Percentiles rank a stretch among this genome's conserved stretches.
Conservation (phyloP, 2,329 filamentous ascomycete species). For the Botrytis medusae region DNA sequence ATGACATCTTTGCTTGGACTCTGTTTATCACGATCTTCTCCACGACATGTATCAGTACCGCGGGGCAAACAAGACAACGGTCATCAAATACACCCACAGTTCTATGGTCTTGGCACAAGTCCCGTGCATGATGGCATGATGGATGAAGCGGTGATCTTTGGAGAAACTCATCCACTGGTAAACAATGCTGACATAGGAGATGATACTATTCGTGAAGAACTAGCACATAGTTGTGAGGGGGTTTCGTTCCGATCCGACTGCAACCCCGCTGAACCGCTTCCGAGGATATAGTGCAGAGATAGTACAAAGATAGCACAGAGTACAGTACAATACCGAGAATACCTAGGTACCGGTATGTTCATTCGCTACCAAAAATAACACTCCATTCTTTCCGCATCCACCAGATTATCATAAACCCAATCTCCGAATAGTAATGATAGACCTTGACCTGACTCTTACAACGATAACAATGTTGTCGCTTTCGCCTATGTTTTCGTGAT, state of each 20-base stretch:
- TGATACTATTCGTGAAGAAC: neutral
- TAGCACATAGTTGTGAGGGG: neutral
- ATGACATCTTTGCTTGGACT: neutral
- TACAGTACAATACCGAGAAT: neutral
- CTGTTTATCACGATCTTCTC: neutral
- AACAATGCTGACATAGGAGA: neutral
- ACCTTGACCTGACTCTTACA: neutral
- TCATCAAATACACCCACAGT: neutral
- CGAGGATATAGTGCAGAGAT: neutral
- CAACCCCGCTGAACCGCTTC: neutral
- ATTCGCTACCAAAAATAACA: neutral
- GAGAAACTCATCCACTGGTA: neutral
- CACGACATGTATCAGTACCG: neutral
- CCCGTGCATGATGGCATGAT: neutral
- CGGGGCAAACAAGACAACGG: neutral
- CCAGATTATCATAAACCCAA: neutral
- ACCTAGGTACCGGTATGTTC: neutral
- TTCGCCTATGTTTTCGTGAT: neutral
- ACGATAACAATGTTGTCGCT: neutral
- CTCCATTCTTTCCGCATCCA: neutral
- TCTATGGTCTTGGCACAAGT: neutral
- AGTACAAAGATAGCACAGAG: too few species aligned
- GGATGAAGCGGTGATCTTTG: neutral
- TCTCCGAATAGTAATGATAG: neutral
- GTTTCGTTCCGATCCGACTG: neutral